Conservation (phyloP, 257 asterid species). For the Forsythia viridissima region DNA sequence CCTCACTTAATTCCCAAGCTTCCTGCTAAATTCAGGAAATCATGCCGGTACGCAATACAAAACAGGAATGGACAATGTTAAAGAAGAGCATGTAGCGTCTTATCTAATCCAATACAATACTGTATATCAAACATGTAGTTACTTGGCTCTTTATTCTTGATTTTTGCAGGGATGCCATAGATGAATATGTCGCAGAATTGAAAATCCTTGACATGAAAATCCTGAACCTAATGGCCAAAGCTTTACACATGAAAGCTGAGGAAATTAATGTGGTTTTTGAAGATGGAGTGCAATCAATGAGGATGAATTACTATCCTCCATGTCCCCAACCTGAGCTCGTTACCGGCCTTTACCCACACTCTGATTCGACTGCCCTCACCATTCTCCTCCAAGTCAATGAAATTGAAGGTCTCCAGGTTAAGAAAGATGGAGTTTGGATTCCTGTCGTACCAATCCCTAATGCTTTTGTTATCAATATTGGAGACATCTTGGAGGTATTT, state of each 20-base stretch:
- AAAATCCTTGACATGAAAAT: conserved; percentile 43
- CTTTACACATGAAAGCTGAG: conserved; percentile 37
- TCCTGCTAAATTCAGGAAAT: conserved; percentile 50
- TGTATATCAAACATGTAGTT: not conserved
- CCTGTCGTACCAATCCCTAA: conserved; percentile 43
- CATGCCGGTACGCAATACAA: too few species aligned
- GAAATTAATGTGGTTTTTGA: conserved; percentile 36
- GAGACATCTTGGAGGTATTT: conserved; percentile 50
- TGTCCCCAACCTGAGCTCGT: conserved; percentile 58
- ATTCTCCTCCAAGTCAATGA: conserved; percentile 50
- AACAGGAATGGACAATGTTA: not conserved
- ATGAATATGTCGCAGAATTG: conserved; percentile 41
- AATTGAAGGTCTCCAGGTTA: conserved; percentile 50
- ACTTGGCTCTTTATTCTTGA: not conserved
- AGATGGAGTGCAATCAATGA: conserved; percentile 45
- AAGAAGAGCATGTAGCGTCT: not conserved
- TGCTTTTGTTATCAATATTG: conserved; percentile 52
- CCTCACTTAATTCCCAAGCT: conserved; percentile 53
- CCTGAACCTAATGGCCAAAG: conserved; percentile 36
- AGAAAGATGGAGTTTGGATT: conserved; percentile 49
- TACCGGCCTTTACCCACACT: conserved; percentile 51
- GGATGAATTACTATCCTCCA: conserved; percentile 63
- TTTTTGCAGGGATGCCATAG: conserved; percentile 46
- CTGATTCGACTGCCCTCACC: conserved; percentile 47
- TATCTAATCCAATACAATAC: too few species aligned